Base-by-base conservation (phyloP, 2,329 filamentous ascomycete genomes). In the Davidsoniella eucalypti region DNA sequence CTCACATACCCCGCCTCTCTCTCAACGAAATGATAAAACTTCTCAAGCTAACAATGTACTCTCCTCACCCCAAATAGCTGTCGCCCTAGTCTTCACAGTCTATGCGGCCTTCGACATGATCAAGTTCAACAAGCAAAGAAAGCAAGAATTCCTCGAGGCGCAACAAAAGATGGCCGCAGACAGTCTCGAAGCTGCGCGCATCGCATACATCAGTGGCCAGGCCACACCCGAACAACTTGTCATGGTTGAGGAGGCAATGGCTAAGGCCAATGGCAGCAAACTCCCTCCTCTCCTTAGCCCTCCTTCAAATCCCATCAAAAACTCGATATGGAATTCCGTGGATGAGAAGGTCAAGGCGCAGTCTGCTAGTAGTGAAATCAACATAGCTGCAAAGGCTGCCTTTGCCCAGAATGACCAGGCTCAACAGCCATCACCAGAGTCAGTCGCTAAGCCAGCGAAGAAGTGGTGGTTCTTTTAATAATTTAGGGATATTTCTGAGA, bases 41-140 rank as follows among this genome's bases (percentile, higher is more conserved):
- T 29, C 12, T 23, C 29, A 9, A 16, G 39, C 41, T 44, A 38
- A 44, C 40, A 16, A 12, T 42, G 26, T 18, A 5, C 29, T 33
- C 6, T 33, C 4, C 4, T 33, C 2, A 2, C 14, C n/a, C 17
- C 10, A n/a, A 36, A 9, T 49, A 77, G 74, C 67, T 46, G 65
- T 78, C 54, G 73, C 73, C 54, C 67, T 69, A 55, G 65, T 78
- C 25, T 66, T 75, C 39, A 77, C 73, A 50, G 64, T 70, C 54
- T 79, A 78, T 66, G 76, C 75, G 36, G 71, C 75, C 16, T 71
- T 68, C 65, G 75, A 79, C 62, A 79, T 79, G 75, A 66, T 78
- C 54, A 66, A 68, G 49, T 73, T 74, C 63, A 79, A 79, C 67
- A 71, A 71, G 58, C 70, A 72, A 63, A 73, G 75, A 58, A 74